phyloP scores from a whole-genome alignment of 306 rosid species.

The Prunus salicina region DNA sequence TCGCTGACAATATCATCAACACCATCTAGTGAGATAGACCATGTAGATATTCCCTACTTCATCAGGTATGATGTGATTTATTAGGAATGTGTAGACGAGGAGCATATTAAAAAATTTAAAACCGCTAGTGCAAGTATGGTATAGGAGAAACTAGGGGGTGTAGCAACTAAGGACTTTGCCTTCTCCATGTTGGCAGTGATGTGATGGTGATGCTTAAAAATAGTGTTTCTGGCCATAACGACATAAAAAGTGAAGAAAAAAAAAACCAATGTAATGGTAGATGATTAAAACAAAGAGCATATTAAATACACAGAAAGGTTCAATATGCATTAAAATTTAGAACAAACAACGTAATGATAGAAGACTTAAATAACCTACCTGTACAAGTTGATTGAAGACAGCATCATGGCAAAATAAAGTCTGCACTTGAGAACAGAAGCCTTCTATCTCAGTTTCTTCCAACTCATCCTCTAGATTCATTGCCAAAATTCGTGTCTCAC shows the following conservation, averaged over 20 bases:
- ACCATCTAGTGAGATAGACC: not conserved
- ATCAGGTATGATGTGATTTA: not conserved
- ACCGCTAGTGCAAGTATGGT: not conserved
- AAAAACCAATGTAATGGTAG: not conserved
- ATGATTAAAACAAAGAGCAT: not conserved
- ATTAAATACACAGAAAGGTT: not conserved
- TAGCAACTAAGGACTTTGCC: not conserved
- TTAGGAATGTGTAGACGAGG: not conserved
- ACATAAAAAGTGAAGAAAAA: not conserved
- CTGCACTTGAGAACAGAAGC: slow-evolving; percentile 88
- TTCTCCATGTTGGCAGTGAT: not conserved
- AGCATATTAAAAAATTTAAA: not conserved
- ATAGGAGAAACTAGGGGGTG: not conserved
- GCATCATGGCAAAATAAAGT: slow-evolving; percentile 98
- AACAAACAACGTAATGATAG: not conserved
- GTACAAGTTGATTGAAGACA: slow-evolving; percentile 87
- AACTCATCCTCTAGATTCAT: slow-evolving; percentile 95
- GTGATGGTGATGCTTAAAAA: not conserved
- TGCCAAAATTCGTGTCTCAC: slow-evolving; percentile 93
- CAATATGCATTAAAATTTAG: slow-evolving; percentile 5
- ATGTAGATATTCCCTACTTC: not conserved
- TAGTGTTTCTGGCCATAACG: not conserved
- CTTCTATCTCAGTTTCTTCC: slow-evolving; percentile 97
- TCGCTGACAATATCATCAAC: not conserved
- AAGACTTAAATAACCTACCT: slow-evolving; percentile 36